These are phyloP conservation scores for Smittium culicis DNA, from an alignment of 371 early-diverging fungal genomes.

Conservation along the genomic window DNA sequence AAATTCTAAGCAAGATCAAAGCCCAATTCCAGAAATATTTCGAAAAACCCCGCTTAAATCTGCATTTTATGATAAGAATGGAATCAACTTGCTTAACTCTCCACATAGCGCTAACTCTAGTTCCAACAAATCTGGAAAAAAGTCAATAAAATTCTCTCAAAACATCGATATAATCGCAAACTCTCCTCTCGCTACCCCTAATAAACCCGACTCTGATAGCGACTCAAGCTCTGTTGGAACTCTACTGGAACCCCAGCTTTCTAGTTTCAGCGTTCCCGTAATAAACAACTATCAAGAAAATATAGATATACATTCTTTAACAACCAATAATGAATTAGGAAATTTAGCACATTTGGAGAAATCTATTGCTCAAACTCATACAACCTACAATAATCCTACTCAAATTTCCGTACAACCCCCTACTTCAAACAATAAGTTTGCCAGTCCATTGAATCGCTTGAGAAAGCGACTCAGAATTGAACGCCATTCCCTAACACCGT, in stretches of 20 bases:
- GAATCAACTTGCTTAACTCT: neutral
- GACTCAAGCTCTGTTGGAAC: conserved; percentile 7
- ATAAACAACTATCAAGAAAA: neutral
- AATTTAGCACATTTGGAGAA: too few species aligned
- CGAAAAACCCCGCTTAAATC: neutral
- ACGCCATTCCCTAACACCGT: too few species aligned
- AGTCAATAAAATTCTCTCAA: conserved; percentile 10
- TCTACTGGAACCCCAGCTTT: conserved; percentile 15
- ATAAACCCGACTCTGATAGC: too few species aligned
- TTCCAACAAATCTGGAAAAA: too few species aligned
- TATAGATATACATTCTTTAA: conserved; percentile 10
- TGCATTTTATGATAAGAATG: neutral
- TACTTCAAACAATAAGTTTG: too few species aligned
- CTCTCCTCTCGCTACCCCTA: neutral
- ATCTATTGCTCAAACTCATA: too few species aligned
- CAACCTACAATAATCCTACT: too few species aligned
- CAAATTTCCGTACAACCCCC: too few species aligned
- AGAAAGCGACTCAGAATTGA: too few species aligned
- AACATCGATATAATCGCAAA: conserved; percentile 14
- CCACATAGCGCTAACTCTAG: conserved; percentile 1
- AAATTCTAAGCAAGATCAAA: neutral
- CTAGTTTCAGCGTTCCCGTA: neutral
- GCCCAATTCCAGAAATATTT: neutral
- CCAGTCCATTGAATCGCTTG: too few species aligned
- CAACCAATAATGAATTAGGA: too few species aligned